Evolutionary conservation across 352 stramenopile genomes (phyloP).

Genomic region (Pseudoperonospora humuli): DNA sequence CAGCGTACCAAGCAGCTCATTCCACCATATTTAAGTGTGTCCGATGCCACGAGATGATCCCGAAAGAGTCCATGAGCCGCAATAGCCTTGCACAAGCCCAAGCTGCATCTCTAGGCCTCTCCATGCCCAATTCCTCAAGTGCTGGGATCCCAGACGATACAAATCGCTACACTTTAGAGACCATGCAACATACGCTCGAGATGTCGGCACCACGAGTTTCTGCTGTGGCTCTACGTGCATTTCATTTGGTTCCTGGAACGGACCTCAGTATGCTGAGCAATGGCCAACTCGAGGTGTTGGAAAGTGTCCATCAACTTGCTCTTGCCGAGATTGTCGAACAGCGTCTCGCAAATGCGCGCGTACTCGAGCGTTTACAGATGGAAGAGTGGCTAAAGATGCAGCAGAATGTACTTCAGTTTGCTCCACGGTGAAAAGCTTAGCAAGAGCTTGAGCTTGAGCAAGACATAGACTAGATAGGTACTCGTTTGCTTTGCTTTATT

Average conservation of each 20-base stretch:
- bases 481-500: constrained; percentile 18
- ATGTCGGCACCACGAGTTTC: constrained; percentile 25
- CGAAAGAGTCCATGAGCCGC: constrained; percentile 34
- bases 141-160: constrained; percentile 3
- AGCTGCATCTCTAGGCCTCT: constrained; percentile 40
- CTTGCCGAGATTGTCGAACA: constrained; percentile 53
- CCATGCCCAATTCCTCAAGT: constrained; percentile 19
- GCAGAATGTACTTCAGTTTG: constrained; percentile 46
- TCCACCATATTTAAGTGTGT: constrained; percentile 36
- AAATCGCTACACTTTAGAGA: constrained; percentile 25
- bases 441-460: background rate
- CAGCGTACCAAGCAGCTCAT: constrained; percentile 15
- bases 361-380: constrained; percentile 53
- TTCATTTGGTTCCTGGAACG: constrained; percentile 40
- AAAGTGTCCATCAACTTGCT: constrained; percentile 49
- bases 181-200: constrained; percentile 44
- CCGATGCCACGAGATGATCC: constrained; percentile 40
- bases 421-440: constrained; percentile 11
- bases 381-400: constrained; percentile 72
- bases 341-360: constrained; percentile 47
- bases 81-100: constrained; percentile 66
- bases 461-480: constrained; percentile 22
- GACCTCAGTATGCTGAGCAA: constrained; percentile 55
- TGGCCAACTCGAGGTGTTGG: constrained; percentile 66
- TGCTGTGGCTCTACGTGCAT: constrained; percentile 36